Conservation (phyloP, 345 rosid species). For the Pelargonium nanum region DNA sequence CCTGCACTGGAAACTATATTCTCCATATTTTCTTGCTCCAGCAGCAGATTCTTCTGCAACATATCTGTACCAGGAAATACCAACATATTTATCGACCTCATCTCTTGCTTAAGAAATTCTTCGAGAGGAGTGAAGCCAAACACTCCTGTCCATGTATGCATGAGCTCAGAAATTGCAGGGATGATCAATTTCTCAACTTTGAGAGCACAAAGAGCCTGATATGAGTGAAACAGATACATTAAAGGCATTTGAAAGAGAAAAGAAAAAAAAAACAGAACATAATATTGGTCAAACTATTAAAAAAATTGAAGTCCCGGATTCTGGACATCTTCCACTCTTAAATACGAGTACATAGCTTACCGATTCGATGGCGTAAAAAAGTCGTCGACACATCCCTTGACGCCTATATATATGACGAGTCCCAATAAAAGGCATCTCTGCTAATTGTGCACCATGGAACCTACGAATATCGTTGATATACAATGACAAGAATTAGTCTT, state of each 20-base stretch:
- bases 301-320: conserved; percentile 1
- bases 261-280: conserved; percentile 1
- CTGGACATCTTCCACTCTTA: background rate
- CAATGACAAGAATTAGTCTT: conserved; percentile 7
- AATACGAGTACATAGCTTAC: conserved; percentile 27
- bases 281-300: background rate
- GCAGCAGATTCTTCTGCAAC: conserved; percentile 48
- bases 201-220: conserved; percentile 56
- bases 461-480: conserved; percentile 19
- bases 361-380: conserved; percentile 57
- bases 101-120: conserved; percentile 37
- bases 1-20: conserved; percentile 28
- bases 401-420: conserved; percentile 75
- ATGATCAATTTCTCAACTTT: conserved; percentile 61
- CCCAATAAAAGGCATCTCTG: conserved; percentile 95
- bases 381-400: conserved; percentile 88
- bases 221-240: conserved; percentile 4
- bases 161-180: conserved; percentile 72
- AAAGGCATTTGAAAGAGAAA: background rate
- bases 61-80: conserved; percentile 79
- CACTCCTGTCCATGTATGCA: conserved; percentile 60
- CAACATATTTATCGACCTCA: conserved; percentile 58
- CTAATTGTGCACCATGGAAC: conserved; percentile 65
- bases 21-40: conserved; percentile 23
- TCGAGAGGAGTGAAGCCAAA: conserved; percentile 59